These are phyloP conservation scores for Theileria equi DNA, from an alignment of 169 alveolate genomes.

Conservation along the genomic window DNA sequence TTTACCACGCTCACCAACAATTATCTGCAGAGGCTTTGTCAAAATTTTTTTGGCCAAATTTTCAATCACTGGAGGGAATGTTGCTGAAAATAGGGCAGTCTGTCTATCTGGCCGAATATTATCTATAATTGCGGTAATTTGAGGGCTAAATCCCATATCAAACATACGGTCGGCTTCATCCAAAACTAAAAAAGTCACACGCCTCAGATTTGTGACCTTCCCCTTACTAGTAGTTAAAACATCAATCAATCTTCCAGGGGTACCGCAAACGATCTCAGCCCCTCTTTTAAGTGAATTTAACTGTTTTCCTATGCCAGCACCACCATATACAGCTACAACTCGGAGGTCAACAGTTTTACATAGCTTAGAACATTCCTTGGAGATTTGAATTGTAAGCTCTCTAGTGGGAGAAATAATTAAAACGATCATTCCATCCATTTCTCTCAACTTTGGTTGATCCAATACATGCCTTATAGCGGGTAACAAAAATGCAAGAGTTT, in stretches of 20 bases:
- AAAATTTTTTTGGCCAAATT: constrained; percentile 91
- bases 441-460: constrained; percentile 82
- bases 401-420: constrained; percentile 91
- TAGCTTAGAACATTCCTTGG: constrained; percentile 79
- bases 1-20: constrained; percentile 88
- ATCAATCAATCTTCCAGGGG: constrained; percentile 97
- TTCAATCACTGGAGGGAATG: constrained; percentile 96
- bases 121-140: constrained; percentile 87
- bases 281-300: constrained; percentile 88
- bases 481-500: constrained; percentile 95
- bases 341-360: constrained; percentile 77
- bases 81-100: constrained; percentile 97
- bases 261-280: constrained; percentile 93
- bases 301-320: constrained; percentile 89
- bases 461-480: constrained; percentile 94
- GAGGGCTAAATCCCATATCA: constrained; percentile 98
- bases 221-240: constrained; percentile 89
- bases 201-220: constrained; percentile 86
- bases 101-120: constrained; percentile 91
- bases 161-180: constrained; percentile 99
- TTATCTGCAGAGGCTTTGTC: constrained; percentile 93
- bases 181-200: constrained; percentile 93
- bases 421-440: constrained; percentile 89
- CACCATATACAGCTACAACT: constrained; percentile 91
- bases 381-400: constrained; percentile 90